Conservation (phyloP, 2,329 filamentous ascomycete species). For the Botrytis galanthina region DNA sequence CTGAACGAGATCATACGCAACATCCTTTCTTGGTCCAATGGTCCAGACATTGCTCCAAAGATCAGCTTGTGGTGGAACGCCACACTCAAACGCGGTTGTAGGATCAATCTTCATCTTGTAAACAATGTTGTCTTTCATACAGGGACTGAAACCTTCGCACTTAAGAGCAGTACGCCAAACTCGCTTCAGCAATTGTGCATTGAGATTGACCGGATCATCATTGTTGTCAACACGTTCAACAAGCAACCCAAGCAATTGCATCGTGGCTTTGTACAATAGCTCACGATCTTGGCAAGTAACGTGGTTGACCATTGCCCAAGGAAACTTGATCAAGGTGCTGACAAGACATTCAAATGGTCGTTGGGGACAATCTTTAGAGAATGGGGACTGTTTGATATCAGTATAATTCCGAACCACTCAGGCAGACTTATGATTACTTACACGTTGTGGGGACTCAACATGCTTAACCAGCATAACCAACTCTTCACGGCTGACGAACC, state of each 20-base stretch:
- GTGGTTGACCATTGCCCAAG: slow-evolving; percentile 56
- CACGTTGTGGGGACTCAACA: slow-evolving; percentile 59
- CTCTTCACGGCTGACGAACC: slow-evolving; percentile 61
- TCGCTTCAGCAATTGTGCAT: slow-evolving; percentile 52
- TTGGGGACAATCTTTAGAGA: slow-evolving; percentile 59
- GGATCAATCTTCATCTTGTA: slow-evolving; percentile 41
- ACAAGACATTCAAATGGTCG: slow-evolving; percentile 65
- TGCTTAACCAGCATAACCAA: slow-evolving; percentile 63
- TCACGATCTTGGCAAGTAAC: slow-evolving; percentile 59
- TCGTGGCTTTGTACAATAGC: slow-evolving; percentile 50
- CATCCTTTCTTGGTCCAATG: slow-evolving; percentile 49
- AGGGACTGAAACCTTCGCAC: slow-evolving; percentile 59
- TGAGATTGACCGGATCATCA: slow-evolving; percentile 48
- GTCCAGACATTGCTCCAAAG: slow-evolving; percentile 54
- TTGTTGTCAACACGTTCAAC: slow-evolving; percentile 43
- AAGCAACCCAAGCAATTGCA: slow-evolving; percentile 50
- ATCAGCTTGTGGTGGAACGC: slow-evolving; percentile 49
- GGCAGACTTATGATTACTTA: slow-evolving; percentile 42
- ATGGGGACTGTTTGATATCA: slow-evolving; percentile 50
- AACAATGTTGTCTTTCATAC: slow-evolving; percentile 61
- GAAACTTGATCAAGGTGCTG: slow-evolving; percentile 52
- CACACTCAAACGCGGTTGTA: slow-evolving; percentile 42
- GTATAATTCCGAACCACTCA: background rate
- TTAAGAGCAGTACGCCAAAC: slow-evolving; percentile 52
- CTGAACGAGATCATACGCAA: slow-evolving; percentile 54